Percentiles rank a stretch among this genome's conserved stretches.
Evolutionary conservation across 805 yeast genomes (phyloP).

Genomic region (Yarrowia sp.): DNA sequence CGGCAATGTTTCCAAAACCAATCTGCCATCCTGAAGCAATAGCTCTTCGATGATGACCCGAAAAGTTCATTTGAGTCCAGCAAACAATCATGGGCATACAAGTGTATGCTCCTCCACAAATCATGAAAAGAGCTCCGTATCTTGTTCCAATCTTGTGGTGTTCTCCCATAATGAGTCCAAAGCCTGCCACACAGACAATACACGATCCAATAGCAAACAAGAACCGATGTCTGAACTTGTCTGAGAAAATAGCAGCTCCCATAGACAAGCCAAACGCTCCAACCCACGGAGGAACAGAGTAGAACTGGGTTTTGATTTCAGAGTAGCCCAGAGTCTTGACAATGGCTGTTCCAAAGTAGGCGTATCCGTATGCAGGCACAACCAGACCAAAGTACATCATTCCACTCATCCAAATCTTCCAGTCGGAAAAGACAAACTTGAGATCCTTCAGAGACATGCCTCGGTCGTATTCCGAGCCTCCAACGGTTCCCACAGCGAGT

Average conservation of each 20-base stretch:
- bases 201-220: slow-evolving; percentile 33
- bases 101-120: slow-evolving; percentile 57
- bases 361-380: slow-evolving; percentile 74
- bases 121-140: slow-evolving; percentile 63
- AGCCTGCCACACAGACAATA: slow-evolving; percentile 51
- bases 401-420: slow-evolving; percentile 56
- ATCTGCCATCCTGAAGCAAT: slow-evolving; percentile 61
- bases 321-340: slow-evolving; percentile 61
- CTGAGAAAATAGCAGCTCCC: slow-evolving; percentile 62
- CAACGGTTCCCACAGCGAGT: slow-evolving; percentile 52
- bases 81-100: slow-evolving; percentile 70
- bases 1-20: slow-evolving; percentile 74
- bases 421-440: slow-evolving; percentile 54
- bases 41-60: slow-evolving; percentile 61
- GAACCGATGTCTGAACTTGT: slow-evolving; percentile 45
- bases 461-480: slow-evolving; percentile 50
- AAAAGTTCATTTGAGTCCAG: slow-evolving; percentile 61
- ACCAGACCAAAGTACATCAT: slow-evolving; percentile 62
- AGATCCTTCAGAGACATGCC: slow-evolving; percentile 50
- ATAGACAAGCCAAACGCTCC: slow-evolving; percentile 68
- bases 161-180: slow-evolving; percentile 53
- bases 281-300: slow-evolving; percentile 85
- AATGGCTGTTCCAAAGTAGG: slow-evolving; percentile 69
- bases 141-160: slow-evolving; percentile 44
- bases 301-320: slow-evolving; percentile 70